phyloP scores from a whole-genome alignment of 129 eudicot genomes.

The Flaveria brownii region DNA sequence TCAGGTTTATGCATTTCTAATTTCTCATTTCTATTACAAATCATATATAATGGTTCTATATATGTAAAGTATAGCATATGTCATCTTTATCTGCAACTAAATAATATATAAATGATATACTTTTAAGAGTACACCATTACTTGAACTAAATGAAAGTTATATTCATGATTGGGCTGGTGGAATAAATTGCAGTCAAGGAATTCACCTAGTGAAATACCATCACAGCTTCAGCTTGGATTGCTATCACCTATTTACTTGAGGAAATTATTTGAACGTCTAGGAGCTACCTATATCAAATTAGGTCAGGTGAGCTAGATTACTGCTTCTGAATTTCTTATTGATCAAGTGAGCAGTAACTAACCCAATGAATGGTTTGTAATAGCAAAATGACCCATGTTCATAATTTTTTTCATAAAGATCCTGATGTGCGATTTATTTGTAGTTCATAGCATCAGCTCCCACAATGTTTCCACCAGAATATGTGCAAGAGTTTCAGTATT shows the following conservation, averaged over 20 bases:
- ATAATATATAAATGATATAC: not conserved
- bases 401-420: constrained; percentile 8
- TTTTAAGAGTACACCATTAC: not conserved
- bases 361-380: not conserved
- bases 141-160: not conserved
- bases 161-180: constrained; percentile 19
- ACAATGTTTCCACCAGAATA: constrained; percentile 92
- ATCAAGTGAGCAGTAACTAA: not conserved
- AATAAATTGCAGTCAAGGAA: constrained; percentile 56
- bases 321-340: constrained; percentile 15
- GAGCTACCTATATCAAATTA: constrained; percentile 91
- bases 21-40: constrained; percentile 4
- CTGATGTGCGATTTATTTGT: constrained; percentile 27
- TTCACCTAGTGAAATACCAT: constrained; percentile 52
- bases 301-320: constrained; percentile 74
- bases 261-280: constrained; percentile 90
- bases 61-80: not conserved
- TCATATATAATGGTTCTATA: not conserved
- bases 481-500: constrained; percentile 88
- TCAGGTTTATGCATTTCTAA: constrained; percentile 48
- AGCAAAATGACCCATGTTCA: not conserved
- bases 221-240: constrained; percentile 87
- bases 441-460: constrained; percentile 98
- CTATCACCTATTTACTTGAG: constrained; percentile 87
- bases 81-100: constrained; percentile 12